Conservation (phyloP, 495 filamentous ascomycete genomes). For the Penicillium antarcticum region DNA sequence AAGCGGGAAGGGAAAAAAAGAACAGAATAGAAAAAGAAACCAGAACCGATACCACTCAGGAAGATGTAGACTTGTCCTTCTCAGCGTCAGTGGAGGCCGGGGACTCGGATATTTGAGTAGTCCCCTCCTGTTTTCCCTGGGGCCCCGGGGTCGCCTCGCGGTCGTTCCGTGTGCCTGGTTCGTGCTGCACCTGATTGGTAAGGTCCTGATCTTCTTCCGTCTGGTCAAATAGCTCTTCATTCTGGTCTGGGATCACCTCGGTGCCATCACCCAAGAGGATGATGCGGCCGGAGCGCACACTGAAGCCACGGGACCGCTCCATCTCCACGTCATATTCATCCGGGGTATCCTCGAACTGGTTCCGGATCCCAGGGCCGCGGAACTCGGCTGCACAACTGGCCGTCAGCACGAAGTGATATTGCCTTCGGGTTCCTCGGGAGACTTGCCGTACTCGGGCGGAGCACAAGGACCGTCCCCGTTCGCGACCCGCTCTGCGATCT, state of each 20-base stretch:
- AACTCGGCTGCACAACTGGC: constrained; percentile 76
- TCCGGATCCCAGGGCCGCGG: constrained; percentile 77
- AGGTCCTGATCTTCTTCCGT: constrained; percentile 76
- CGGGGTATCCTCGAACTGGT: constrained; percentile 87
- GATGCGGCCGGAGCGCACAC: constrained; percentile 71
- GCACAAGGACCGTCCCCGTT: constrained; percentile 98
- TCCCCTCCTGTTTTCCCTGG: constrained; percentile 29
- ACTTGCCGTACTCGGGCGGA: constrained; percentile 98
- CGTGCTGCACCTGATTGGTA: constrained; percentile 51
- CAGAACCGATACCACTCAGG: not conserved
- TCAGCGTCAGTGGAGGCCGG: constrained; percentile 43
- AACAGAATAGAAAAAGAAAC: constrained; percentile 14
- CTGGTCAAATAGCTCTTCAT: constrained; percentile 91
- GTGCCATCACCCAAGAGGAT: constrained; percentile 94
- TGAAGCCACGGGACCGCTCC: constrained; percentile 59
- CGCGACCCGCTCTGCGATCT: constrained; percentile 89
- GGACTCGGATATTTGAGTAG: constrained; percentile 44
- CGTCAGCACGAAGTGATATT: constrained; percentile 46
- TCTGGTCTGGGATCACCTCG: constrained; percentile 78
- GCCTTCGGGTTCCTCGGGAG: constrained; percentile 46
- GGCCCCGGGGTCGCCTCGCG: constrained; percentile 61
- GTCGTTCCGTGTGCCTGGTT: constrained; percentile 35
- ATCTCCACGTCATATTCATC: constrained; percentile 88
- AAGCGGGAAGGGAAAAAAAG: constrained; percentile 14
- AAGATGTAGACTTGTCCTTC: constrained; percentile 32